Evolutionary conservation across 192 early-diverging fungal genomes (phyloP), one percentile per base, ranked within the genome.

Genomic region (Anaeromyces robustus): DNA sequence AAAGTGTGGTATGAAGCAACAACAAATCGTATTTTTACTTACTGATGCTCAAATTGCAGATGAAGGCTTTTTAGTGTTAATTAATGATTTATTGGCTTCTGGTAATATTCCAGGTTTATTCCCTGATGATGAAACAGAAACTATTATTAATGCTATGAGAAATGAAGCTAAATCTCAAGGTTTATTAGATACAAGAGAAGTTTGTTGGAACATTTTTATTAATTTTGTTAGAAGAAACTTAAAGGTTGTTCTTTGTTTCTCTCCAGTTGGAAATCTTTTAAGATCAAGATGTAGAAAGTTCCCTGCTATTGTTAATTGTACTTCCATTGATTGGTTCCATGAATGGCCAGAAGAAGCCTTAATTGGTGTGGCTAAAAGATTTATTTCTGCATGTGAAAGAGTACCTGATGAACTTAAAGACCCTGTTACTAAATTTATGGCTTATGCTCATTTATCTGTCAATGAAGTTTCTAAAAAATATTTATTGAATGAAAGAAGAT

Each of bases 121-220:
- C 84, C 88, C 90, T 12, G 90, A 92, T 81, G 90, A 92, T 82
- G 90, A 91, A 78, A 87, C 90, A n/a, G 90, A 92, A 29, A 88
- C 82, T 29, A 92, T 92, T 79, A 92, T 92, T 80, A 85, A 85
- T 80, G 83, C 89, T 18, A 92, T 91, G 90, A 81, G 90, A 29
- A 88, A 87, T 78, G 90, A 92, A 80, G 90, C 88, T 13, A 92
- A 92, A 80, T 85, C 89, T 9, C 84, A 83, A 30, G 90, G 90
- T n/a, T 80, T 92, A 18, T 83, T 87, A 59, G 90, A 92, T 79
- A 91, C 90, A 0, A 80, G 89, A 12, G 89, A 92, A 86, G 84
- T 89, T 28, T 92, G 90, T 82, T 92, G 90, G 90, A 89, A 92
- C 78, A 82, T 92, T 31, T 92, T 92, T 82, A 91, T 92, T 77